phyloP scores from a whole-genome alignment of 2,329 filamentous ascomycete genomes.

The Stromatinia cepivora region DNA sequence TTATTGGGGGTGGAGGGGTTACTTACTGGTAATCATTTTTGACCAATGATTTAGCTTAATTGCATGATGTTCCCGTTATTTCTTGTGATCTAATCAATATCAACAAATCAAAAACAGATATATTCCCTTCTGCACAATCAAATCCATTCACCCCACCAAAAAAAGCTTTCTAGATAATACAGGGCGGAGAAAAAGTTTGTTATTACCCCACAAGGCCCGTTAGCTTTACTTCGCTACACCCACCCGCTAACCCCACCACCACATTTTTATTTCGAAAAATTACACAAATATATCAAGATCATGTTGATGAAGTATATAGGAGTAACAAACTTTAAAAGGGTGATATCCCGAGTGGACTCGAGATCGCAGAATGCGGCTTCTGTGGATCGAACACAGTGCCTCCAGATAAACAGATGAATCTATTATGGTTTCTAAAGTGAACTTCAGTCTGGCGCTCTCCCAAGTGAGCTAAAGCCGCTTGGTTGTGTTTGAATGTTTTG shows the following conservation, averaged over 20 bases:
- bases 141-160: neutral
- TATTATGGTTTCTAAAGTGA: neutral
- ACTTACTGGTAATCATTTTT: neutral
- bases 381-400: conserved; percentile 24
- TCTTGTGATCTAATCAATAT: neutral
- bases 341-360: neutral
- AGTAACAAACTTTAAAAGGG: neutral
- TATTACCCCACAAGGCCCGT: neutral
- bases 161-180: neutral
- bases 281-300: no score
- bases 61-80: neutral
- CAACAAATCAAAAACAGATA: neutral
- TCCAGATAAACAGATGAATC: conserved; percentile 22
- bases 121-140: neutral
- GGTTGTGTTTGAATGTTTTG: neutral
- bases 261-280: neutral
- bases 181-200: neutral
- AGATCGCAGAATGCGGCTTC: conserved; percentile 23
- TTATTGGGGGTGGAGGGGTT: neutral
- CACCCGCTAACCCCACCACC: neutral
- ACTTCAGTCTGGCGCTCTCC: conserved; percentile 25
- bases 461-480: conserved; percentile 25
- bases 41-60: neutral
- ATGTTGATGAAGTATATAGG: no score
- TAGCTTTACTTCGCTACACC: conserved; percentile 11